A percentile compares a stretch with the other conserved stretches of the same genome.
Conservation (phyloP, 306 rosid genomes). For the Aeschynomene evenia region DNA sequence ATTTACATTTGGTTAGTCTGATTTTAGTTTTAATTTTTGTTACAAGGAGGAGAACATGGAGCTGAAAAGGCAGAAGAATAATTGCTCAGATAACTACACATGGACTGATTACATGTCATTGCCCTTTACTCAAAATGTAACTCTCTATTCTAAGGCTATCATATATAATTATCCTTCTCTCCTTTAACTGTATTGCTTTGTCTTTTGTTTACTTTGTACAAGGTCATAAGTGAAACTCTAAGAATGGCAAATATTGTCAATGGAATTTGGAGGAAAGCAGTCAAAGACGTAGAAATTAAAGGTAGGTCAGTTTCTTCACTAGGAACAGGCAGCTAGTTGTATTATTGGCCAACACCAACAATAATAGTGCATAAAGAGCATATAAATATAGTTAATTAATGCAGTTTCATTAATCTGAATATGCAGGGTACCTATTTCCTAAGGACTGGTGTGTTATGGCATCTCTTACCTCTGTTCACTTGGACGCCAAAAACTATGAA, state of each 20-base stretch:
- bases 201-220: background rate
- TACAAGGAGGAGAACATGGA: slow-evolving; percentile 87
- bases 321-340: background rate
- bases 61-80: slow-evolving; percentile 57
- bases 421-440: slow-evolving; percentile 72
- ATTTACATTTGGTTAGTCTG: slow-evolving; percentile 8
- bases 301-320: slow-evolving; percentile 53
- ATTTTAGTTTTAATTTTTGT: background rate
- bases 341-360: background rate
- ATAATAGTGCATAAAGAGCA: background rate
- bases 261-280: slow-evolving; percentile 90
- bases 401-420: background rate
- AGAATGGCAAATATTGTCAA: slow-evolving; percentile 91
- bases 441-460: slow-evolving; percentile 69
- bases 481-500: slow-evolving; percentile 58
- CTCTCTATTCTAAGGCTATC: slow-evolving; percentile 36
- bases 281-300: slow-evolving; percentile 70
- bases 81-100: slow-evolving; percentile 37
- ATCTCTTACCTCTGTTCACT: slow-evolving; percentile 76
- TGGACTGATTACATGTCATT: slow-evolving; percentile 91
- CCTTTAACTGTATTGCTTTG: background rate
- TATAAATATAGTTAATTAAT: no score
- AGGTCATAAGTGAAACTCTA: slow-evolving; percentile 95
- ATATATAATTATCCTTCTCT: background rate
- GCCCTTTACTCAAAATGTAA: slow-evolving; percentile 85